A percentile compares a stretch with the other conserved stretches of the same genome.
Conservation (phyloP, 2,329 filamentous ascomycete genomes). For the Elsinoe batatas region DNA sequence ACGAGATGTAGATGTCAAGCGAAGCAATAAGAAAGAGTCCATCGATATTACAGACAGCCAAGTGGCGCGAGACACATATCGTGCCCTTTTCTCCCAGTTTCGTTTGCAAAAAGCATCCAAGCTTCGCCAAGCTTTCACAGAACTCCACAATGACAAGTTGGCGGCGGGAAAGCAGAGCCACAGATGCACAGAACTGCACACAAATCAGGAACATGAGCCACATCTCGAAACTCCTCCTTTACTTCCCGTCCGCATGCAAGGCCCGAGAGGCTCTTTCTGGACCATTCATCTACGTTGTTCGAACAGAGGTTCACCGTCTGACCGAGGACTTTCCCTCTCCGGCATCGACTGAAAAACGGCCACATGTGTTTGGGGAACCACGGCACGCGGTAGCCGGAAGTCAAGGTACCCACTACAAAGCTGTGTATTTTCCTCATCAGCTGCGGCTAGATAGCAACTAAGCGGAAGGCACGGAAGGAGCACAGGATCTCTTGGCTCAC, state of each 20-base stretch:
- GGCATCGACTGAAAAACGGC: background rate
- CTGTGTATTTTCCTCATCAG: background rate
- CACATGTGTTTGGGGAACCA: background rate
- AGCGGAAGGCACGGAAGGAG: conserved; percentile 4
- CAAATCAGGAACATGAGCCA: conserved; percentile 5
- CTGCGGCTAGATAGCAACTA: background rate
- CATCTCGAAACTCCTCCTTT: background rate
- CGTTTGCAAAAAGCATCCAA: background rate
- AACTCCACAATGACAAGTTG: conserved; percentile 5
- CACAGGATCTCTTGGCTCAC: conserved; percentile 5
- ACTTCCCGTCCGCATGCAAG: background rate
- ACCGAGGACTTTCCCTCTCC: background rate
- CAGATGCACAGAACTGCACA: background rate
- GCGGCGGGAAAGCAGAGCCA: background rate
- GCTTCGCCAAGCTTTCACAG: background rate
- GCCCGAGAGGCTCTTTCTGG: background rate
- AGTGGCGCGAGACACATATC: background rate
- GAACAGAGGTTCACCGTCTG: background rate
- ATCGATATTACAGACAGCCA: background rate
- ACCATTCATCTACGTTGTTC: conserved; percentile 2
- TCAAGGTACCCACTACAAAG: background rate
- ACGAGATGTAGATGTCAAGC: too few relatives aligned
- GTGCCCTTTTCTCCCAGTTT: background rate
- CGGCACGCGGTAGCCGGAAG: background rate
- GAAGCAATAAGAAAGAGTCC: background rate